phyloP scores from a whole-genome alignment of 169 alveolate species.

The Cryptosporidium ryanae region DNA sequence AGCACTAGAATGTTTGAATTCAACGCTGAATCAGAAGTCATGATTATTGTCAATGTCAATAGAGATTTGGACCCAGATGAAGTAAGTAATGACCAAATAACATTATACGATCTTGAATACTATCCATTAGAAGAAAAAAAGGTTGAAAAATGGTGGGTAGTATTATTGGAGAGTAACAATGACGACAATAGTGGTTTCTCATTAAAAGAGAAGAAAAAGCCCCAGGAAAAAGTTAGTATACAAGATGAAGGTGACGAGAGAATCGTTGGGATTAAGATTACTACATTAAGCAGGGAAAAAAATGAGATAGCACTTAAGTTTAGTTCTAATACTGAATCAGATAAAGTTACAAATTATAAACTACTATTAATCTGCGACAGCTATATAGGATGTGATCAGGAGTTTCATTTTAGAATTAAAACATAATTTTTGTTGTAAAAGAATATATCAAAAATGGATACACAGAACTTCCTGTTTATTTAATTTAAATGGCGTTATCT shows the following conservation, averaged over 20 bases:
- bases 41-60: conserved; percentile 75
- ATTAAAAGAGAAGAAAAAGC: conserved; percentile 85
- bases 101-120: conserved; percentile 80
- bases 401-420: conserved; percentile 46
- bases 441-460: no score
- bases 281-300: conserved; percentile 69
- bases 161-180: conserved; percentile 89
- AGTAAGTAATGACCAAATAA: conserved; percentile 58
- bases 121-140: conserved; percentile 92
- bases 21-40: conserved; percentile 65
- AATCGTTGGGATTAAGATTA: conserved; percentile 73
- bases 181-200: conserved; percentile 85
- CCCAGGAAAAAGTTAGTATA: no score
- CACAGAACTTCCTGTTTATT: no score
- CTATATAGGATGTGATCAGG: conserved; percentile 87
- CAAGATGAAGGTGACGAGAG: conserved; percentile 28
- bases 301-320: conserved; percentile 84
- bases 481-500: no score
- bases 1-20: conserved; percentile 77
- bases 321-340: conserved; percentile 84
- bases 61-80: conserved; percentile 76
- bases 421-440: background rate
- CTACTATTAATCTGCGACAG: conserved; percentile 83
- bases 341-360: conserved; percentile 74
- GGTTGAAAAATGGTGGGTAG: conserved; percentile 99